Base-by-base conservation (phyloP, 2,329 filamentous ascomycete genomes). In the Aspergillus caelatus region DNA sequence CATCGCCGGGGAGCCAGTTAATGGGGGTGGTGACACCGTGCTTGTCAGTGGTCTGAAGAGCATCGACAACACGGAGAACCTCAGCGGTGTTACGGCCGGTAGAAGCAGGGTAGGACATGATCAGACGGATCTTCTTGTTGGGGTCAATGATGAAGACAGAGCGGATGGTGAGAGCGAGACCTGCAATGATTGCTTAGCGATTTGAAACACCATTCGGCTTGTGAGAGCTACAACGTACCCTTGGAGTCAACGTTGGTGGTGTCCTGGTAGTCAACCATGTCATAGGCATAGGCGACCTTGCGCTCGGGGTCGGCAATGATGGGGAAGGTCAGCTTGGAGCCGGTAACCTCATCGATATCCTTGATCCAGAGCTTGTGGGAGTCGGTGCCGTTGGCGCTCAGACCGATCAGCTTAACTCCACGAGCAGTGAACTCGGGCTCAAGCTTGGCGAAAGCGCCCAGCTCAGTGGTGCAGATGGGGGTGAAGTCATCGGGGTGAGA, bases 71-170 rank as follows among this genome's bases (percentile, higher is more conserved):
- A 75, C 91, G 89, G 73, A 94, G 87, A 57, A 94, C 89, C 84
- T 93, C 91, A 71, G 88, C 85, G 69, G 90, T 89, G 85, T 93
- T 94, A 77, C 91, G 89, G 80, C 94, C 94, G 46, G 93, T 96
- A 63, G 91, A 94, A 67, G 94, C 94, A 55, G 94, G 94, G 85
- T 97, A 97, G 77, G 92, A 90, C 84, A 97, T 92, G 78, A 93
- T 96, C 78, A 94, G 88, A 72, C 94, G 90, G 82, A 97, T 95
- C 79, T 91, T 94, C 89, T 97, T 97, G 82, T 87, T 89, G 69
- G 94, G 93, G 83, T 97, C 93, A 78, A 97, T 96, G 82, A 97
- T 86, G 85, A 96, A 97, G 77, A 97, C 94, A 71, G 91, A 93
- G 75, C 94, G 92, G 82, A 97, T 96, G 73, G 94, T 97, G 82